Base-by-base conservation (phyloP, 2,329 filamentous ascomycete species). In the Westerdykella ornata region DNA sequence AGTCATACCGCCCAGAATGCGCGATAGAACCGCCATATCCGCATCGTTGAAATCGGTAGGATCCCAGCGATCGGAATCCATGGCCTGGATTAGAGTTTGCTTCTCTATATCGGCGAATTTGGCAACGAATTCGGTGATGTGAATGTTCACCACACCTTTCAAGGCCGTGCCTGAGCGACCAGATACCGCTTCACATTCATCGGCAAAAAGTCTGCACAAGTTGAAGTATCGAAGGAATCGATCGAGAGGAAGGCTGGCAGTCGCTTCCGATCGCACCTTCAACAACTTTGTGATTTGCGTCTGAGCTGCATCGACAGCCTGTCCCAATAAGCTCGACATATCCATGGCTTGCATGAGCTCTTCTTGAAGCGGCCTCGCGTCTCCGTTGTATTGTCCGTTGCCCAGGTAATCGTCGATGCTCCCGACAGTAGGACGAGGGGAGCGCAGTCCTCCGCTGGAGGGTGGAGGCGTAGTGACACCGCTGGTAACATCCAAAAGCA, bases 401-500 rank as follows among this genome's bases (percentile, higher is more conserved):
- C 53, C 55, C 22, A 68, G 49, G 32, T 67, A 63, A 16, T 65
- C 66, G 37, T 74, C 71, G 31, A 73, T 63, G 13, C 58, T 69
- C 29, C 68, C 64, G 3, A 62, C 45, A 33, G 52, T 59, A 3
- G 59, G 74, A 12, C 68, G 62, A 13, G 75, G 73, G 1, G 74
- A 76, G 43, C 66, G 68, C 18, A 71, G 49, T 20, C 62, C 59
- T 35, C 64, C 55, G 29, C 55, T 47, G 55, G 65, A 46, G 3
- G 65, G 55, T 3, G 71, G 68, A 12, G 66, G 68, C 22, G 71
- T 62, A 14, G 76, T 73, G 38, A 85, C 74, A 11, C 80, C 82
- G 61, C 88, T 95, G 1, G 89, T 92, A 15, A 95, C 85, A 64
- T 98, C 92, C 8, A 98, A 74, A n/a, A 98, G 69, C 8, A 97